phyloP scores from a whole-genome alignment of 306 rosid species.

The Senna tora region DNA sequence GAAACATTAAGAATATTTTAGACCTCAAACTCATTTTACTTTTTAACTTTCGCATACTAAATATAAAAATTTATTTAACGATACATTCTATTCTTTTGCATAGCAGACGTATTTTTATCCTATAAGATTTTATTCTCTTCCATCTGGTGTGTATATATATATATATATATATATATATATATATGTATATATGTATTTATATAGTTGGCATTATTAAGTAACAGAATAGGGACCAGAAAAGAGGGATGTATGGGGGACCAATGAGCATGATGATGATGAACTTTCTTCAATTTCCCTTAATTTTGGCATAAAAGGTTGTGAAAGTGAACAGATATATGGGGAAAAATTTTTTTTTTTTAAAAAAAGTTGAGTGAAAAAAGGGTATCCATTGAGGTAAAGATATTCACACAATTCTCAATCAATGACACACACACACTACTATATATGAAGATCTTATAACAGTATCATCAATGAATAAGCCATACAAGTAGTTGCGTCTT shows the following conservation, averaged over 20 bases:
- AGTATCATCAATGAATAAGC: constrained; percentile 10
- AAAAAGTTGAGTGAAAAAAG: constrained; percentile 18
- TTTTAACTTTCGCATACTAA: too few relatives aligned
- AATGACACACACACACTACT: not conserved
- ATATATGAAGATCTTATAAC: not conserved
- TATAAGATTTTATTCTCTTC: too few relatives aligned
- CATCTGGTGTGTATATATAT: too few relatives aligned
- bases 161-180: too few relatives aligned
- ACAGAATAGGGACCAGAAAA: constrained; percentile 6
- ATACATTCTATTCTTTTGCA: too few relatives aligned
- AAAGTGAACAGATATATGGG: constrained; percentile 12
- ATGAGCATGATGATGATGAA: constrained; percentile 32
- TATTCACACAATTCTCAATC: constrained; percentile 15
- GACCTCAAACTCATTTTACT: too few relatives aligned
- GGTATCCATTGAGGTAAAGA: constrained; percentile 28
- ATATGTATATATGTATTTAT: too few relatives aligned
- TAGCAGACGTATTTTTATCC: too few relatives aligned
- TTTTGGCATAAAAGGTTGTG: constrained; percentile 35
- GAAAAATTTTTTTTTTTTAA: too few relatives aligned
- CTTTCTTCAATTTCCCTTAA: constrained; percentile 23
- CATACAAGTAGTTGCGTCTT: constrained; percentile 18
- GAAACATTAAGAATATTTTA: too few relatives aligned
- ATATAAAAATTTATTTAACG: too few relatives aligned
- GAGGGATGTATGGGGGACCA: constrained; percentile 14
- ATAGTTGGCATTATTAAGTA: not conserved